These are phyloP conservation scores for sweet orange (Citrus sinensis) DNA, from an alignment of 345 rosid genomes.

Conservation along the genomic window DNA sequence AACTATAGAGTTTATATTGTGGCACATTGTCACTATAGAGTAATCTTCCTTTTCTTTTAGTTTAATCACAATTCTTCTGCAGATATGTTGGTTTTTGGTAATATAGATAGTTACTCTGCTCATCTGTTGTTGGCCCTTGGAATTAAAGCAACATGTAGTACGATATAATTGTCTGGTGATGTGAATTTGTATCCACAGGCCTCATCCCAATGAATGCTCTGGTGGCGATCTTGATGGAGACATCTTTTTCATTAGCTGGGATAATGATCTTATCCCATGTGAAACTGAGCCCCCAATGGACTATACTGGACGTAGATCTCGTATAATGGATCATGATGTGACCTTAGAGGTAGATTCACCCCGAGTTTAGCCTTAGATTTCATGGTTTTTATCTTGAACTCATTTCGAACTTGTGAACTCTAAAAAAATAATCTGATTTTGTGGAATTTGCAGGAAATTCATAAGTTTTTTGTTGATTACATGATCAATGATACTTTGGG, in stretches of 20 bases:
- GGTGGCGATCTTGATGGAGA: constrained; percentile 99
- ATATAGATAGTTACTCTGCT: neutral
- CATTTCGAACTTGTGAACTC: neutral
- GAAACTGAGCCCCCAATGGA: constrained; percentile 83
- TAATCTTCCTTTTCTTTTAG: neutral
- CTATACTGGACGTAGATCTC: constrained; percentile 68
- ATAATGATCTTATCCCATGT: constrained; percentile 65
- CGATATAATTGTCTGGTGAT: neutral
- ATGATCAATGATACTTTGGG: constrained; percentile 92
- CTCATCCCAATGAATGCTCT: constrained; percentile 96
- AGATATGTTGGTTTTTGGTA: neutral
- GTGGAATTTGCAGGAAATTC: constrained; percentile 70
- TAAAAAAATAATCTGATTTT: constrained; percentile 1
- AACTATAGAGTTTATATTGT: neutral
- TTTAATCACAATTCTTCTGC: neutral
- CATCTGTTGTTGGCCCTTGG: neutral
- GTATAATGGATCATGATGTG: constrained; percentile 84
- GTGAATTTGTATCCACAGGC: constrained; percentile 47
- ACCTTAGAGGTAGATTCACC: constrained; percentile 58
- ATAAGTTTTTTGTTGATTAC: constrained; percentile 74
- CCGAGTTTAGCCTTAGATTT: neutral
- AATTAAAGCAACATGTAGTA: neutral
- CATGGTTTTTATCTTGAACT: neutral
- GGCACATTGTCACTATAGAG: neutral
- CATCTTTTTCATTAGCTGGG: constrained; percentile 85